Conservation (phyloP, 306 rosid genomes). For the Ziziphus jujuba region DNA sequence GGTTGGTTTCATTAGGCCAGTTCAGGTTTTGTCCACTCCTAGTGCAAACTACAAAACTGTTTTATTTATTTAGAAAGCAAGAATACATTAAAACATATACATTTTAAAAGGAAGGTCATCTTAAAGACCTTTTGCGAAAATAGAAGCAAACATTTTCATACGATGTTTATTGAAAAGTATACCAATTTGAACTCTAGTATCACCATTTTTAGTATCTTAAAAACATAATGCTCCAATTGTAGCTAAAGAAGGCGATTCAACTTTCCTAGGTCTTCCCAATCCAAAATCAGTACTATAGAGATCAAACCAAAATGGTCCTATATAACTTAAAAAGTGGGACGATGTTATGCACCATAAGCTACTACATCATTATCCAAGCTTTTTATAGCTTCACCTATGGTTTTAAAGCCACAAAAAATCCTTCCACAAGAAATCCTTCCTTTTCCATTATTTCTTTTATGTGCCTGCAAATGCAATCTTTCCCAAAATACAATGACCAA, state of each 20-base stretch:
- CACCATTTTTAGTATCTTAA: constrained; percentile 11
- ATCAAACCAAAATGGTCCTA: constrained; percentile 36
- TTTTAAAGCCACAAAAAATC: too few species aligned
- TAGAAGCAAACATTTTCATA: constrained; percentile 19
- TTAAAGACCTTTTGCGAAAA: constrained; percentile 3
- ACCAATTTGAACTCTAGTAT: constrained; percentile 30
- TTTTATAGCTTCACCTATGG: background rate
- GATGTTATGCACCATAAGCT: background rate
- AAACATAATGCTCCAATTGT: constrained; percentile 9
- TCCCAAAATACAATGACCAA: constrained; percentile 10
- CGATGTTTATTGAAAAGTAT: background rate
- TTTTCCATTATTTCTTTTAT: constrained; percentile 1
- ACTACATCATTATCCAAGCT: background rate
- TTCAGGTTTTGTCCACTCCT: too few species aligned
- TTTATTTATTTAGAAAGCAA: too few species aligned
- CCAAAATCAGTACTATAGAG: constrained; percentile 41
- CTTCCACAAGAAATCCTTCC: constrained; percentile 18
- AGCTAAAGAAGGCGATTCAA: constrained; percentile 23
- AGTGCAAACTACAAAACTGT: too few species aligned
- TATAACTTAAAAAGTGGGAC: too few species aligned
- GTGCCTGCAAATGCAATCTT: background rate
- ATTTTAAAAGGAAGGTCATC: too few species aligned
- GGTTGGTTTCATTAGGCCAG: too few species aligned
- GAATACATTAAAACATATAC: too few species aligned
- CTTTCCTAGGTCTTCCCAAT: constrained; percentile 44